A percentile compares a stretch with the other conserved stretches of the same genome.
phyloP scores from a whole-genome alignment of 140 eudicot species.

The Anethum foeniculum region DNA sequence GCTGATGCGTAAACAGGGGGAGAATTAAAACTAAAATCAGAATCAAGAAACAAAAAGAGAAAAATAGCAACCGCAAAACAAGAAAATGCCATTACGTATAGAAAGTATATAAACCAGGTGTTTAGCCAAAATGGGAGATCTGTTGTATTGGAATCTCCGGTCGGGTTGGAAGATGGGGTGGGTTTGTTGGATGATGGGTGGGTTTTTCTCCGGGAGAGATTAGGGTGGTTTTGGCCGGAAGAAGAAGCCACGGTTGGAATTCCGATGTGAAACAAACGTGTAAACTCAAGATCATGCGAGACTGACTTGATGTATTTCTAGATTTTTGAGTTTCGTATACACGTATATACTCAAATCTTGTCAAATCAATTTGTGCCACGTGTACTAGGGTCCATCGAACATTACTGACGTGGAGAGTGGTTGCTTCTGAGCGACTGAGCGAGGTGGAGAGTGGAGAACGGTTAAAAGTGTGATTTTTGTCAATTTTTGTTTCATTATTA shows the following conservation, averaged over 20 bases:
- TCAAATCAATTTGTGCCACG: background rate
- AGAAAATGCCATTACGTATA: conserved; percentile 56
- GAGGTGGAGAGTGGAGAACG: too few species aligned
- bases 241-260: conserved; percentile 91
- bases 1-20: conserved; percentile 36
- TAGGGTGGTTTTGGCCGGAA: conserved; percentile 41
- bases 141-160: conserved; percentile 46
- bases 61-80: conserved; percentile 66
- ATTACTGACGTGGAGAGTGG: background rate
- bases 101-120: conserved; percentile 59
- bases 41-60: conserved; percentile 58
- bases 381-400: background rate
- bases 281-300: background rate
- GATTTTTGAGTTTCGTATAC: background rate
- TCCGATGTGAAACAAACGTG: background rate
- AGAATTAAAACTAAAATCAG: conserved; percentile 36
- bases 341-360: background rate
- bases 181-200: conserved; percentile 15
- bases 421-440: too few species aligned
- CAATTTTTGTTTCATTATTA: too few species aligned
- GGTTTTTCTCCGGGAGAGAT: conserved; percentile 44
- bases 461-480: too few species aligned
- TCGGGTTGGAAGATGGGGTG: conserved; percentile 11
- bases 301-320: background rate
- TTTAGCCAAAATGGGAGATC: conserved; percentile 62